These are phyloP conservation scores for Ulota crispa DNA, from an alignment of 225 moss, liverwort and hornwort genomes.

Conservation along the genomic window DNA sequence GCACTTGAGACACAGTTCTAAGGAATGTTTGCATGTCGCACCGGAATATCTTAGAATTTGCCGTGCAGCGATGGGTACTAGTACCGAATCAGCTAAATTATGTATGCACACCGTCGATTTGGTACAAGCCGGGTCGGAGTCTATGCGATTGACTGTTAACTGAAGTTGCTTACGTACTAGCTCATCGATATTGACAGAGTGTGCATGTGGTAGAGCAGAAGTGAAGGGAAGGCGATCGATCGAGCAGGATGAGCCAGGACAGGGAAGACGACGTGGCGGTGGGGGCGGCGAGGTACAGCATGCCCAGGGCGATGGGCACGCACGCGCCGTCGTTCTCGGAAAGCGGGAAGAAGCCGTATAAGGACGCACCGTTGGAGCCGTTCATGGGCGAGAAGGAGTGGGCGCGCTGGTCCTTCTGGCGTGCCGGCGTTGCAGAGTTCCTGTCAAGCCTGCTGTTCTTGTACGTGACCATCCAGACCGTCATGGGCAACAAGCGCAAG, in stretches of 20 bases:
- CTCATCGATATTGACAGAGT: background rate
- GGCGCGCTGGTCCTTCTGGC: constrained; percentile 49
- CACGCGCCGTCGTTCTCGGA: background rate
- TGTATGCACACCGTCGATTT: background rate
- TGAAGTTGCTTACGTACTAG: background rate
- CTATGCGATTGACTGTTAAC: background rate
- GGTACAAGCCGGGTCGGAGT: too few relatives aligned
- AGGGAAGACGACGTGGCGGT: constrained; percentile 41
- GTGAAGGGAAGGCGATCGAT: too few relatives aligned
- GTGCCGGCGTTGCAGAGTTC: constrained; percentile 54
- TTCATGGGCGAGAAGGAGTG: constrained; percentile 25
- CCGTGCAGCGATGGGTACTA: background rate
- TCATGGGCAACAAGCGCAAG: constrained; percentile 24
- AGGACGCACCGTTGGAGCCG: constrained; percentile 5
- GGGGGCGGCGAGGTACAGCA: constrained; percentile 35
- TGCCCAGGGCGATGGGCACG: constrained; percentile 33
- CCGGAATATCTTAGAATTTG: background rate
- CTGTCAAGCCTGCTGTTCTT: constrained; percentile 40
- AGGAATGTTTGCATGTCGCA: background rate
- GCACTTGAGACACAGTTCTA: background rate
- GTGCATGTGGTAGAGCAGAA: background rate
- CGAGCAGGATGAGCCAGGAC: constrained; percentile 24
- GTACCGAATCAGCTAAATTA: background rate
- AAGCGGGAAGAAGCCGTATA: constrained; percentile 29
- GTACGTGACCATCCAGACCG: constrained; percentile 43